Percentiles rank a stretch among this genome's conserved stretches.
phyloP scores from a whole-genome alignment of 1,284 basidiomycete genomes.

The Cerioporus squamosus region DNA sequence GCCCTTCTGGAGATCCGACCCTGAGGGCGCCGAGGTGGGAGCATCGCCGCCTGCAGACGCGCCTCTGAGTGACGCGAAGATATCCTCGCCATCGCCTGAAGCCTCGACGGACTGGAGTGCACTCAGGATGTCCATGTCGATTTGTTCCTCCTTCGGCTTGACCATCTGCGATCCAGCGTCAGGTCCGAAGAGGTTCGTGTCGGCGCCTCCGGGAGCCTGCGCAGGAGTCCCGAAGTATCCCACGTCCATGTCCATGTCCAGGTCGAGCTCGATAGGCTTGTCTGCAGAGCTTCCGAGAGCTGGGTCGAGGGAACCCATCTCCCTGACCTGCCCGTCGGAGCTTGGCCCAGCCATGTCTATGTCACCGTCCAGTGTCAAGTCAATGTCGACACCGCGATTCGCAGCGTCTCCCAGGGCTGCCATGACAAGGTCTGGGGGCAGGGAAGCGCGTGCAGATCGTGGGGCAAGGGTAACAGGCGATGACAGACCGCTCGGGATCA shows the following conservation, averaged over 20 bases:
- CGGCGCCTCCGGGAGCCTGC: background rate
- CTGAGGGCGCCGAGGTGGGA: background rate
- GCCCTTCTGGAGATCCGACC: conserved; percentile 13
- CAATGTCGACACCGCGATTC: conserved; percentile 44
- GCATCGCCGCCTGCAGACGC: background rate
- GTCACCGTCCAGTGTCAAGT: conserved; percentile 42
- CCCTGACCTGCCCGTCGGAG: background rate
- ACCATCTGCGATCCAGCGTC: conserved; percentile 7
- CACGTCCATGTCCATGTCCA: conserved; percentile 69
- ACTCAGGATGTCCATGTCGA: conserved; percentile 28
- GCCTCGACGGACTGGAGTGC: conserved; percentile 13
- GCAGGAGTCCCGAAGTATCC: conserved; percentile 28
- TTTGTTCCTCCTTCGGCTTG: conserved; percentile 29
- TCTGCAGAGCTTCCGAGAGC: conserved; percentile 67
- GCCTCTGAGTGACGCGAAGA: conserved; percentile 25
- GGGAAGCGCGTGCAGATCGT: conserved; percentile 67
- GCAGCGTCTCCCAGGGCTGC: conserved; percentile 42
- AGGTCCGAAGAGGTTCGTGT: conserved; percentile 11
- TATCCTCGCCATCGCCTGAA: conserved; percentile 14
- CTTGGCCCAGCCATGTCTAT: conserved; percentile 22
- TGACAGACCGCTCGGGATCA: conserved; percentile 59
- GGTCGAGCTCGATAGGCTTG: conserved; percentile 79
- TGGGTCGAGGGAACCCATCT: conserved; percentile 33
- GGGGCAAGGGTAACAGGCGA: conserved; percentile 82
- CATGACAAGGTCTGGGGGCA: conserved; percentile 64